Evolutionary conservation across 192 early-diverging fungal genomes (phyloP).

Genomic region (Funneliformis geosporum): DNA sequence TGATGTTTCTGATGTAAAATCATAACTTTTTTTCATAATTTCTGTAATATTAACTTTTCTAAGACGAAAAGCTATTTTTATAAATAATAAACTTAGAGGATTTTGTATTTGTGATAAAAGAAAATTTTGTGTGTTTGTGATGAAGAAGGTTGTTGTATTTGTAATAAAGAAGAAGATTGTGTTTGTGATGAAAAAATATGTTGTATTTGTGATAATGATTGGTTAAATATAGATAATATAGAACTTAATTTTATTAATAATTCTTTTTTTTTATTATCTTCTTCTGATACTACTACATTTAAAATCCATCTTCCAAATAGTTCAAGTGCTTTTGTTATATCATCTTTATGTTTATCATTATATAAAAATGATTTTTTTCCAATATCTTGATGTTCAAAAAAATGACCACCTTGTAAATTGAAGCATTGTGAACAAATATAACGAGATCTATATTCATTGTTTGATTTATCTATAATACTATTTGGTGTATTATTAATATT

Average conservation of each 20-base stretch:
- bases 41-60: neutral
- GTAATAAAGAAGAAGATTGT: too few species aligned
- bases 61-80: neutral
- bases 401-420: neutral
- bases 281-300: neutral
- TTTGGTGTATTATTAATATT: neutral
- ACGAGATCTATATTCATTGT: neutral
- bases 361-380: neutral
- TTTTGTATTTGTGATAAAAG: neutral
- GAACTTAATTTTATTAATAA: neutral
- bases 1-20: neutral
- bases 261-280: neutral
- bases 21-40: neutral
- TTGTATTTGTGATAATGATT: too few species aligned
- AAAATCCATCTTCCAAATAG: constrained; percentile 7
- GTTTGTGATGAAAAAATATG: too few species aligned
- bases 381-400: neutral
- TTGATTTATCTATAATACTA: neutral
- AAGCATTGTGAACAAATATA: constrained; percentile 1
- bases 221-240: neutral
- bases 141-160: too few species aligned
- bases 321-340: neutral
- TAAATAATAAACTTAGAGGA: neutral
- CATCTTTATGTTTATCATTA: neutral
- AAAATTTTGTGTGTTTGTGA: too few species aligned